phyloP scores from a whole-genome alignment of 495 filamentous ascomycete genomes.

The Hypoxylon intermedium region DNA sequence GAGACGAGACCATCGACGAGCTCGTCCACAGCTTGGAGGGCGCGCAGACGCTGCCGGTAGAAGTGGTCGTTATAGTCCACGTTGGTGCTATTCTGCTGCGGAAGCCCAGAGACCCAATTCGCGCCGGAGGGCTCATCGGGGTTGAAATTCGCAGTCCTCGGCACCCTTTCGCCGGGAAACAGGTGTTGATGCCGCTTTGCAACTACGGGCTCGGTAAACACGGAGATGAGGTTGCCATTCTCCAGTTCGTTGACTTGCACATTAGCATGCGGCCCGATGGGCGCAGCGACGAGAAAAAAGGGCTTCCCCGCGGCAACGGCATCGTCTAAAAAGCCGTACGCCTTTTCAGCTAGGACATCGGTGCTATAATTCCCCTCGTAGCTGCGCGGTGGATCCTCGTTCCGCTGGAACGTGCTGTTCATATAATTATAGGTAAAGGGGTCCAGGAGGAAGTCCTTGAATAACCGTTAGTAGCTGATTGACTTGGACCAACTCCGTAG shows the following conservation, averaged over 20 bases:
- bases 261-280: slow-evolving; percentile 69
- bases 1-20: slow-evolving; percentile 62
- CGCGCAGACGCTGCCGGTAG: slow-evolving; percentile 67
- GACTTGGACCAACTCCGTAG: too few relatives aligned
- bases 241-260: slow-evolving; percentile 48
- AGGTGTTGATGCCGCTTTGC: slow-evolving; percentile 50
- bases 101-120: slow-evolving; percentile 63
- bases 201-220: slow-evolving; percentile 60
- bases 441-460: slow-evolving; percentile 72
- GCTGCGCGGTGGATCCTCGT: slow-evolving; percentile 62
- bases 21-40: slow-evolving; percentile 70
- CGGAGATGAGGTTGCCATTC: slow-evolving; percentile 5
- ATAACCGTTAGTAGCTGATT: slow-evolving; percentile 3
- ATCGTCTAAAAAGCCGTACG: slow-evolving; percentile 66
- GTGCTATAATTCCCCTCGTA: slow-evolving; percentile 64
- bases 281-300: slow-evolving; percentile 69
- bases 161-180: slow-evolving; percentile 54
- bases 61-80: slow-evolving; percentile 70
- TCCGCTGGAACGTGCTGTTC: slow-evolving; percentile 68
- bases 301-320: slow-evolving; percentile 55
- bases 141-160: slow-evolving; percentile 56
- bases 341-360: slow-evolving; percentile 68
- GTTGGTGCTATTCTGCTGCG: slow-evolving; percentile 59
- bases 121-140: slow-evolving; percentile 60
- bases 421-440: slow-evolving; percentile 71